Evolutionary conservation across 1,284 basidiomycete genomes (phyloP), one percentile per base, ranked within the genome.

Genomic region (Cutaneotrichosporon sp.): DNA sequence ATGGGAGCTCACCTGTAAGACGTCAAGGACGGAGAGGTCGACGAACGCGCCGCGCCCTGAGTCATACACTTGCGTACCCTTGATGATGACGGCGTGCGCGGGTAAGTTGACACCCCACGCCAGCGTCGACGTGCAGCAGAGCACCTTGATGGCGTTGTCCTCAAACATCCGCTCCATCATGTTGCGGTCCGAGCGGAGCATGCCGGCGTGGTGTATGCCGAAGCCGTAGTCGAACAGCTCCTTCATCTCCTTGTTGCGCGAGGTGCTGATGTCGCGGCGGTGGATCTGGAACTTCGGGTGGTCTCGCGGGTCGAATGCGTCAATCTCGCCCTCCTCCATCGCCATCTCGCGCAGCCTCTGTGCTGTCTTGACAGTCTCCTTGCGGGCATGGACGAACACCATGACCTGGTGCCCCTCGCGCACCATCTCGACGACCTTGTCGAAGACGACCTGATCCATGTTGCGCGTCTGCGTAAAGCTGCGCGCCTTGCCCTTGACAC

Each of bases 71-170:
- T 99, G 91, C 0, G 97, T 99, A 16, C 97, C 97, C 80, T 99
- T 99, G 82, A 99, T 99, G 67, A 99, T 83, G 60, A 95, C 92
- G 60, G 97, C 97, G 80, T 99, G 97, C 5, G 97, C 97, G 43
- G 97, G 97, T 71, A 99, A 82, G 78, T 99, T 99, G 72, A 99
- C 97, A 83, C 97, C 97, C 97, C 97, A 99, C 1, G 97, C 97
- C 34, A 99, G 84, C 0, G 97, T 99, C 2, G 97, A 93, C 3
- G 97, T 99, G 82, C 97, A 99, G 79, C 93, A 98, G 11, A 99
- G 83, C 38, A 93, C 93, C 84, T 97, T 97, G 73, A 99, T 95
- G 13, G 87, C 89, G 68, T 88, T 87, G 13, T 90, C 88, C 72
- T 91, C 91, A 69, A 99, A 99, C 87, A 98, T 87, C 70, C 87